phyloP scores from a whole-genome alignment of 768 basidiomycete species.

The Phlegmacium glaucopus region DNA sequence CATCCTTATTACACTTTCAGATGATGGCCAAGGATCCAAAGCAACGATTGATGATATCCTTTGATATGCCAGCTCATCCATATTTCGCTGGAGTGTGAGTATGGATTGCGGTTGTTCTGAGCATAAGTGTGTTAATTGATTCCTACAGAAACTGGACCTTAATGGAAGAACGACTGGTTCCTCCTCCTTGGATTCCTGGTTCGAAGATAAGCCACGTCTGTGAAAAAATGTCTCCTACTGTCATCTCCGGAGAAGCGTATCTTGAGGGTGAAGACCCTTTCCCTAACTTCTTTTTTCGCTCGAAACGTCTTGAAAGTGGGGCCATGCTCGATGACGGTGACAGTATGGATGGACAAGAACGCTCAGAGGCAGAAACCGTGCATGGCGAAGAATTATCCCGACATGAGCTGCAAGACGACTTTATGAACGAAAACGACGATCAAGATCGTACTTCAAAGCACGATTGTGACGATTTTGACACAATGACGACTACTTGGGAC shows the following conservation, averaged over 20 bases:
- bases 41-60: conserved; percentile 21
- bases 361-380: conserved; percentile 7
- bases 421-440: not conserved
- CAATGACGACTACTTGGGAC: conserved; percentile 12
- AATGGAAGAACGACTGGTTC: conserved; percentile 18
- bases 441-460: not conserved
- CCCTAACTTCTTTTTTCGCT: conserved; percentile 17
- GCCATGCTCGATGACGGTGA: not conserved
- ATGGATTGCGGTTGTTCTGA: not conserved
- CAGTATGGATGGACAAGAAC: conserved; percentile 8
- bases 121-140: not conserved
- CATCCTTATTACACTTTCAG: conserved; percentile 7
- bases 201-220: conserved; percentile 17
- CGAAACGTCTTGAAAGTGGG: conserved; percentile 5
- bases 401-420: not conserved
- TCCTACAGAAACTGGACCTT: conserved; percentile 23
- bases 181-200: conserved; percentile 24
- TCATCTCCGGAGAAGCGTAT: conserved; percentile 14
- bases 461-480: not conserved
- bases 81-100: conserved; percentile 30
- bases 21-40: conserved; percentile 27
- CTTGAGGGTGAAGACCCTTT: conserved; percentile 14
- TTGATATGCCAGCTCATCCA: conserved; percentile 26
- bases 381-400: not conserved
- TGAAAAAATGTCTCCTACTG: conserved; percentile 11